Evolutionary conservation across 345 rosid species (phyloP), one percentile per base, ranked within the genome.

Genomic region (Linum lewisii): DNA sequence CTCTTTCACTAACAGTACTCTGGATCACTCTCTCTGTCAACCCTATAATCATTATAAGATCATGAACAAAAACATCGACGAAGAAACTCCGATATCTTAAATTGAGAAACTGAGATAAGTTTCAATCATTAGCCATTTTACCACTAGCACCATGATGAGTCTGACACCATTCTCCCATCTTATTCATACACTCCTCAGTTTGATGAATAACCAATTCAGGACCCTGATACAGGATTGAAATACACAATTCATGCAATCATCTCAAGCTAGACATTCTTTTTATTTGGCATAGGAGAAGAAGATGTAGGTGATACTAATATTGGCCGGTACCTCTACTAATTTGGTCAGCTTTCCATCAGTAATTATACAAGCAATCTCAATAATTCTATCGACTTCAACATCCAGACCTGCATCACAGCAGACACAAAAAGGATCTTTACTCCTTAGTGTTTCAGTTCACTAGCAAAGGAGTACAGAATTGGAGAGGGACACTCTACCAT

Each of bases 141-240:
- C 99, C 97, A 71, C 97, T 93, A 63, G 81, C 88, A 24, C 75
- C 85, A 57, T 88, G 99, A 78, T 88, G 97, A 61, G 53, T 71
- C 76, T 79, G 87, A 72, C 97, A 93, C 99, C 99, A 86, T 29
- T 93, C 97, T 56, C 84, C 85, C 95, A 89, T 89, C 65, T 70
- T 63, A 68, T 85, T 86, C 64, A 93, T 29, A 60, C 95, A 88
- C 49, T 83, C 88, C 65, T 77, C 73, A 18, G 78, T 74, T 70
- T 93, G 99, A 80, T 87, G 85, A 67, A 93, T 75, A 66, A 93
- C 95, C 72, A 89, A 62, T 73, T 85, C 89, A 64, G 99, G 97
- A 66, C 99, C 97, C 95, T 93, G 54, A 38, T 38, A 79, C 15
- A 62, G 64, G 66, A 61, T n/a, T n/a, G 50, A 56, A 18, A 52